Percentiles rank a stretch among this genome's conserved stretches.
phyloP scores from a whole-genome alignment of 1,284 basidiomycete genomes.

The Ustilago loliicola region DNA sequence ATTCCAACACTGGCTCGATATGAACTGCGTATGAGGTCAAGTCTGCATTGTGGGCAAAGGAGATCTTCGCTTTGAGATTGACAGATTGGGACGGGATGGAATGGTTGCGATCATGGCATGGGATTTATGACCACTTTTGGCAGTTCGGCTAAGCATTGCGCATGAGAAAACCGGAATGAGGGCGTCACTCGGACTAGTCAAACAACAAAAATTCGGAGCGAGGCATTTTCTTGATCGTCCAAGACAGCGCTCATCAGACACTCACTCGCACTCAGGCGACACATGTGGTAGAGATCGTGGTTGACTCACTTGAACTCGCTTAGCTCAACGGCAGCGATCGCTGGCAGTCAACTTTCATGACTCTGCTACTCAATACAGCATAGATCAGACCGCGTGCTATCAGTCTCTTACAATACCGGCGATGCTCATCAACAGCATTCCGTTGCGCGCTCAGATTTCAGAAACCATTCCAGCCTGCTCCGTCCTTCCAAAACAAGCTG shows the following conservation, averaged over 20 bases:
- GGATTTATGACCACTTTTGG: neutral
- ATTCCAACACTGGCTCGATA: no score
- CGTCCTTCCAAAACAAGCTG: neutral
- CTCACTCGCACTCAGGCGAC: neutral
- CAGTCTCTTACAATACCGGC: neutral
- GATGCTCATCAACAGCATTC: constrained; percentile 1
- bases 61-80: no score
- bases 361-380: neutral
- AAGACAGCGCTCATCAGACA: neutral
- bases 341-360: neutral
- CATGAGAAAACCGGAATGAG: neutral
- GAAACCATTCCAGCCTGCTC: neutral
- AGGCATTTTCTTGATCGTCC: neutral
- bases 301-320: neutral
- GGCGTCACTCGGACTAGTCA: constrained; percentile 4
- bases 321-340: neutral
- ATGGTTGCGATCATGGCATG: no score
- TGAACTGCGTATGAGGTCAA: no score
- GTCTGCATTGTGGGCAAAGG: no score
- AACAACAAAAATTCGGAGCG: neutral
- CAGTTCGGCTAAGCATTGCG: neutral
- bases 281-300: constrained; percentile 1
- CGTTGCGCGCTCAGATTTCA: no score
- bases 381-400: neutral
- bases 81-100: no score